Evolutionary conservation across 805 yeast genomes (phyloP), one percentile per base, ranked within the genome.

Genomic region (Tetrapisispora taiwanensis): DNA sequence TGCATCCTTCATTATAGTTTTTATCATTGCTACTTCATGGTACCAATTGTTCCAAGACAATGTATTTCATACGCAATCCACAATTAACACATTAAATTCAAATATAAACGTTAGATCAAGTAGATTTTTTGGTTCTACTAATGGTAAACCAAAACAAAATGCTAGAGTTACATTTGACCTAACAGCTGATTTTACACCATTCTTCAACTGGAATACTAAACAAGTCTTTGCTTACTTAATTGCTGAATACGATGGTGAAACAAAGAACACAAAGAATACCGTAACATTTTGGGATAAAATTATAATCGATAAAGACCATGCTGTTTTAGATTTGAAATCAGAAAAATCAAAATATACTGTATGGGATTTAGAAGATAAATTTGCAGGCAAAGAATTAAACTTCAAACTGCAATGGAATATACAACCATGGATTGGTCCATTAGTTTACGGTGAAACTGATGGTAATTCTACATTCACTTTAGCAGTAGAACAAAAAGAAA

Each of bases 181-280:
- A 39, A 77, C 76, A 6, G 70, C 76, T 1, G 96, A 90, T 63
- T 70, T 90, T 48, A 60, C 84, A 1, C 80, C 86, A 1, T 71
- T 92, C 42, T 89, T 89, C 74, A 88, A 84, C 63, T 90, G 97
- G 96, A 92, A 90, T 66, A 92, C 98, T 12, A 90, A 90, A 60
- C 97, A 90, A 64, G 79, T 90, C n/a, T 90, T 92, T 56, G 84
- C 82, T 5, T 92, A 90, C 56, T 70, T 92, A 49, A 84, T 94
- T 3, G 95, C 94, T 1, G 90, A 86, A 57, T 89, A 89, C 50
- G 74, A 85, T 52, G 69, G 63, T 45, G 39, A 58, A 47, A 53
- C 65, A 48, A 52, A 52, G 1, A 68, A 60, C 9, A 64, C 74
- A n/a, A 59, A 62, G 2, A 83, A 81, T 62, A 78, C 79, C 50